Base-by-base conservation (phyloP, 108 stramenopile species). In the Cyclotella distinguenda region DNA sequence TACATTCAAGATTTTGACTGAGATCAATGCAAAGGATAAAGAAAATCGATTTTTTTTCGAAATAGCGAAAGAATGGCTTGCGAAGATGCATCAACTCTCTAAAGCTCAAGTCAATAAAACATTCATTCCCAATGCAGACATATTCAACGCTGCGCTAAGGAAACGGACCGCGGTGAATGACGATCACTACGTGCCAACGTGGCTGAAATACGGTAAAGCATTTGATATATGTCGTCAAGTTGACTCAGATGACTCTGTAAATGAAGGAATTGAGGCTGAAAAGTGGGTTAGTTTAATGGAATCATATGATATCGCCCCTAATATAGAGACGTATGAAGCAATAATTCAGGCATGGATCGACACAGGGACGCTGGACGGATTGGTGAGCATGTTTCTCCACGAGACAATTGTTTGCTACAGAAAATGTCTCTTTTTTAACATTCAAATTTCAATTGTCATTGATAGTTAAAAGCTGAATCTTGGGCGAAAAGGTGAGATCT, bases 281-380 rank as follows among this genome's bases (percentile, higher is more conserved):
- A 51, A 69, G 23, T 92, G 88, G 86, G 42, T 83, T 35, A 23
- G 65, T 4, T 56, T 72, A 11, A 84, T 86, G 58, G 68, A 81
- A 52, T 55, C 65, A 21, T 44, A 45, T 11, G 74, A 58, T n/a
- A 68, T 78, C 5, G 16, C 40, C 38, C 76, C 86, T 21, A 82
- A 79, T 47, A 69, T 83, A 66, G 84, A 85, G 47, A 85, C 80
- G 10, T 88, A 82, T 51, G 86, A 89, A 60, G 72, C 78, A 53
- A 58, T 82, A n/a, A 89, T 92, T 51, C 83, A 86, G 51, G 85
- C 86, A 22, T 89, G 83, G 86, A 52, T 84, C 13, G 66, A 84
- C 6, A 86, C 83, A 25, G 85, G 86, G 12, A 88, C 85, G 3
- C 23, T 57, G 16, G 77, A 85, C 30, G 86, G 86, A 4, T 56